A percentile compares a stretch with the other conserved stretches of the same genome.
These are phyloP conservation scores for Cucurbita maxima DNA, from an alignment of 306 rosid species.

Conservation along the genomic window DNA sequence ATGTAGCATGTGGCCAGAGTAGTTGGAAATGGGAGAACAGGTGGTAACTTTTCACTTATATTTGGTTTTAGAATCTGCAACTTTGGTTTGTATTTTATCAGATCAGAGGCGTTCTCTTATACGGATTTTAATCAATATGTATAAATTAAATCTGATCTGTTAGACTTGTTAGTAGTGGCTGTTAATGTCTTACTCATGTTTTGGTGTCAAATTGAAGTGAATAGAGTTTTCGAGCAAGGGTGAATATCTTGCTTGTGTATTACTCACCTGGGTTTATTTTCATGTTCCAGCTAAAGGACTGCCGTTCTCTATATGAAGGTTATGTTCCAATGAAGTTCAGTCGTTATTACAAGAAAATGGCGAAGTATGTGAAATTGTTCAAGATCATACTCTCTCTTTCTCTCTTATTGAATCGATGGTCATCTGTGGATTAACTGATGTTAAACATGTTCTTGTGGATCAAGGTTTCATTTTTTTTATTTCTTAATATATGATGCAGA, in stretches of 20 bases:
- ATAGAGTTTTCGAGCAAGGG: neutral
- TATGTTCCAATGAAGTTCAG: slow-evolving; percentile 88
- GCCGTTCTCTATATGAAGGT: slow-evolving; percentile 55
- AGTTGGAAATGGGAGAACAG: neutral
- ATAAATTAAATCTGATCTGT: neutral
- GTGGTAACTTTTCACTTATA: neutral
- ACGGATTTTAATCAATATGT: neutral
- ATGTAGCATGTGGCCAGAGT: neutral
- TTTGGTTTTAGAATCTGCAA: neutral
- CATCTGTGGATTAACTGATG: neutral
- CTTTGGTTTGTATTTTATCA: neutral
- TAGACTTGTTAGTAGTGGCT: neutral
- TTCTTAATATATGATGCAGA: slow-evolving; percentile 25
- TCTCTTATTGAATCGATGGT: neutral
- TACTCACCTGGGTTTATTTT: slow-evolving; percentile 24
- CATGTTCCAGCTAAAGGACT: slow-evolving; percentile 55
- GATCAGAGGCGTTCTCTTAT: neutral
- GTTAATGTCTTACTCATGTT: neutral
- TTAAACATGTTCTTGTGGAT: neutral
- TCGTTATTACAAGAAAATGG: slow-evolving; percentile 69
- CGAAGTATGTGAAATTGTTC: slow-evolving; percentile 39
- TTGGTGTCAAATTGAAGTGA: slow-evolving; percentile 2
- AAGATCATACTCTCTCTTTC: slow-evolving; percentile 3
- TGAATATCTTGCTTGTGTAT: slow-evolving; percentile 9
- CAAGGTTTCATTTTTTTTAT: slow-evolving; percentile 11